Percentiles rank a stretch among this genome's conserved stretches.
phyloP scores from a whole-genome alignment of 208 protist species.

The Leishmania arabica region DNA sequence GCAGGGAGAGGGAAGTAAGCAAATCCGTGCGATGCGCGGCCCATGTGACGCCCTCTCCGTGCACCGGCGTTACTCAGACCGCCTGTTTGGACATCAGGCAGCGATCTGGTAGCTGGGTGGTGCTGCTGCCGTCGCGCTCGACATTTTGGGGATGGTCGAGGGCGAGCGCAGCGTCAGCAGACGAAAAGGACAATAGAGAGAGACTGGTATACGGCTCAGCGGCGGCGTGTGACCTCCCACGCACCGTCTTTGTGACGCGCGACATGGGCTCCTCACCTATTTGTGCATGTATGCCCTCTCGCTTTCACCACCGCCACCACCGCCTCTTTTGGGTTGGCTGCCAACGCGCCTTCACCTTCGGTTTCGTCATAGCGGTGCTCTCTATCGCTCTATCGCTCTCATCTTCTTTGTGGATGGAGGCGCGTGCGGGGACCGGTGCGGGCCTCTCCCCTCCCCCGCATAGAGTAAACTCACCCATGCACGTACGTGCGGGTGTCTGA shows the following conservation, averaged over 20 bases:
- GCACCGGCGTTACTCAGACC: neutral
- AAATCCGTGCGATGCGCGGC: neutral
- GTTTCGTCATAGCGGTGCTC: neutral
- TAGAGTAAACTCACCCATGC: neutral
- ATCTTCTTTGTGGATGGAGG: neutral
- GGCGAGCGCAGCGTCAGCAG: neutral
- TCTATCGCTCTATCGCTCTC: neutral
- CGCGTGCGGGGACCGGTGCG: neutral
- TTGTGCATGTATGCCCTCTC: neutral
- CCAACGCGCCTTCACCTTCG: neutral
- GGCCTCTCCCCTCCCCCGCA: neutral
- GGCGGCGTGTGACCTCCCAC: neutral
- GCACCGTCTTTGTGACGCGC: neutral
- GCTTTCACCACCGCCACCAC: no score
- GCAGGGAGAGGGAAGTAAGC: neutral
- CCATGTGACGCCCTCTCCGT: neutral
- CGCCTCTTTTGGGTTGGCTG: neutral
- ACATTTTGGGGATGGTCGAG: neutral
- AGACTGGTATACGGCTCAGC: neutral
- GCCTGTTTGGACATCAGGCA: no score
- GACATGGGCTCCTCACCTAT: neutral
- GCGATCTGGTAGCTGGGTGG: neutral
- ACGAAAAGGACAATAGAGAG: neutral
- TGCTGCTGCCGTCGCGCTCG: neutral
- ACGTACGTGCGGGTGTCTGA: neutral